A percentile compares a stretch with the other conserved stretches of the same genome.
Conservation (phyloP, 805 yeast species). For the Jamesozyma hellenica region DNA sequence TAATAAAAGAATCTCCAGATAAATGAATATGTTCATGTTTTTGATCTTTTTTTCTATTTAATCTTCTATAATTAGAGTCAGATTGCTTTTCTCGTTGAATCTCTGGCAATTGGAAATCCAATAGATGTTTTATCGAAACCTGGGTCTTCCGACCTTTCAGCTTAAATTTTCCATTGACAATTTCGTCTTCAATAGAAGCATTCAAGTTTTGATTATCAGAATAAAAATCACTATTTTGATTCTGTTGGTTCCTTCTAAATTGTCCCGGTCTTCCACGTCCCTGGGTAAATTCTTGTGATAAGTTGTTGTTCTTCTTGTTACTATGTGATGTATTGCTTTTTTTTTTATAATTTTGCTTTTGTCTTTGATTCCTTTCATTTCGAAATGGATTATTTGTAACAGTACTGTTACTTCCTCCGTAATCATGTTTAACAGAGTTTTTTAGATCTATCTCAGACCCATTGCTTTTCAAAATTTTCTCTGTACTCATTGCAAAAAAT, state of each 20-base stretch:
- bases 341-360: not conserved
- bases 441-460: not conserved
- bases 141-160: slow-evolving; percentile 34
- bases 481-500: not conserved
- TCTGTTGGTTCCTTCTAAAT: slow-evolving; percentile 6
- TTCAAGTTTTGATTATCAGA: slow-evolving; percentile 7
- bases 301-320: not conserved
- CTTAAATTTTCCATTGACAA: slow-evolving; percentile 25
- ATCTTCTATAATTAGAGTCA: slow-evolving; percentile 12
- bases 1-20: slow-evolving; percentile 60
- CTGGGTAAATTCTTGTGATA: not conserved
- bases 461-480: not conserved
- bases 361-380: not conserved
- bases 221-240: not conserved
- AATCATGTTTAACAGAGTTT: not conserved
- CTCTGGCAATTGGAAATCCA: slow-evolving; percentile 47
- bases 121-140: slow-evolving; percentile 52
- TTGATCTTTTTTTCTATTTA: slow-evolving; percentile 16
- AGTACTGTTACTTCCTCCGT: not conserved
- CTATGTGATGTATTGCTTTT: not conserved
- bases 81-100: slow-evolving; percentile 19
- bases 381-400: not conserved
- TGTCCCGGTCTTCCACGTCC: slow-evolving; percentile 7
- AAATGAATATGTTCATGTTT: slow-evolving; percentile 35
- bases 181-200: slow-evolving; percentile 29